Evolutionary conservation across 1,139 yeast species (phyloP), one percentile per base, ranked within the genome.

Genomic region (Wickerhamomyces sp.): DNA sequence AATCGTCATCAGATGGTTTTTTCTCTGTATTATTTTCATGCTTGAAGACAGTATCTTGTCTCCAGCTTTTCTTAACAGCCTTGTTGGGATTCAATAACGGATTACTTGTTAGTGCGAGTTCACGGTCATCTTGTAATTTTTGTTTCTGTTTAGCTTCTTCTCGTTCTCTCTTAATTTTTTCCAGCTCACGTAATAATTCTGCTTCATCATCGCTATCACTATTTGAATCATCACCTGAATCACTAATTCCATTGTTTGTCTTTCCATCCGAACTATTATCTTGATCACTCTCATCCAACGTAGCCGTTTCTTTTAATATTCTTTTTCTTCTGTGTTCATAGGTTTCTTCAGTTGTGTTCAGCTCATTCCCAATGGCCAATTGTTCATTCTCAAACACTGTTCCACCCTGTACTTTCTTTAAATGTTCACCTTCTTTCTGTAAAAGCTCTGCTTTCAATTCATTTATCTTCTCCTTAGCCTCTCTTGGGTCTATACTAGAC

Each of bases 131-230:
- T 25, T 64, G 65, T 17, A 59, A 61, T 17, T 60, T 62, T 26
- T 60, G 58, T 16, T 52, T 47, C 35, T 50, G 47, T 42, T 55
- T 57, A 22, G 60, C 60, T 20, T 58, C 61, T 28, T 65, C 66
- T 44, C 74, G 56, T 45, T 74, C 78, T 28, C 59, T 56, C 49
- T 69, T 68, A 45, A 81, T 69, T 47, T 72, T 72, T 29, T 70
- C 74, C 19, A 83, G 63, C 52, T 84, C 90, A 31, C 65, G 63
- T 51, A 73, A 54, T 14, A 78, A 61, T 15, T 62, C 66, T 1
- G 63, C 70, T 31, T 64, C 55, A 33, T 61, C 64, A 21, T 63
- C 70, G n/a, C 52, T 55, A 12, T 48, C 55, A 7, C 49, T 52
- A 4, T 45, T 52, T 6, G 28, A 50, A 3, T 43, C 48, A 17